Percentiles rank a stretch among this genome's conserved stretches.
Evolutionary conservation across 495 filamentous ascomycete species (phyloP).

Genomic region (Platismatia glauca): DNA sequence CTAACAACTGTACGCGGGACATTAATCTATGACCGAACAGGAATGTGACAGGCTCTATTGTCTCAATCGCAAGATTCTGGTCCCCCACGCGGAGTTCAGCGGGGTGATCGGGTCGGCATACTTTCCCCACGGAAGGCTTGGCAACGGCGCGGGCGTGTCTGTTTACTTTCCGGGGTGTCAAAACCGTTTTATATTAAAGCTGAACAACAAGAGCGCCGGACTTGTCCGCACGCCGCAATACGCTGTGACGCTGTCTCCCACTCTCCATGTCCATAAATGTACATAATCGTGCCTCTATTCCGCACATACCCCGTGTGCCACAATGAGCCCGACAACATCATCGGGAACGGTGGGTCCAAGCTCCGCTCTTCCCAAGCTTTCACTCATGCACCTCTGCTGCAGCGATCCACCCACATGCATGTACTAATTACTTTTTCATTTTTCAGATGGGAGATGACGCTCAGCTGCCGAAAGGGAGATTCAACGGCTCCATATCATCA

Average conservation of each 20-base stretch:
- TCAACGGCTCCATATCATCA: background rate
- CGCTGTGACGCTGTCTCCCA: too few relatives aligned
- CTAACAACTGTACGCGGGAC: too few relatives aligned
- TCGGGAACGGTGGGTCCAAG: slow-evolving; percentile 8
- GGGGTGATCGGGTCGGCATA: too few relatives aligned
- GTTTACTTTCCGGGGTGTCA: slow-evolving; percentile 12
- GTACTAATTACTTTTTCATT: background rate
- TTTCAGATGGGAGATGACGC: background rate
- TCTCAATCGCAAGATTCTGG: too few relatives aligned
- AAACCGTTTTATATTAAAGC: background rate
- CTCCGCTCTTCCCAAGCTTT: background rate
- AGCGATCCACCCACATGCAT: background rate
- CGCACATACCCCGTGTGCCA: background rate
- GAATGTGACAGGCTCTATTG: too few relatives aligned
- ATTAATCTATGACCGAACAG: too few relatives aligned
- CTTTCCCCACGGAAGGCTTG: slow-evolving; percentile 1
- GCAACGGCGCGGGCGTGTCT: slow-evolving; percentile 6
- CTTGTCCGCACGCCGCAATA: background rate
- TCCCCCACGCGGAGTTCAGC: too few relatives aligned
- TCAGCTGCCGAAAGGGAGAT: background rate
- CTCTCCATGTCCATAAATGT: background rate
- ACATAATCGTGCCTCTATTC: background rate
- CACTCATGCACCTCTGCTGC: slow-evolving; percentile 7
- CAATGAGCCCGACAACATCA: background rate
- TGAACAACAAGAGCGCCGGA: background rate